Base-by-base conservation (phyloP, 306 rosid species). In the Rosa rugosa region DNA sequence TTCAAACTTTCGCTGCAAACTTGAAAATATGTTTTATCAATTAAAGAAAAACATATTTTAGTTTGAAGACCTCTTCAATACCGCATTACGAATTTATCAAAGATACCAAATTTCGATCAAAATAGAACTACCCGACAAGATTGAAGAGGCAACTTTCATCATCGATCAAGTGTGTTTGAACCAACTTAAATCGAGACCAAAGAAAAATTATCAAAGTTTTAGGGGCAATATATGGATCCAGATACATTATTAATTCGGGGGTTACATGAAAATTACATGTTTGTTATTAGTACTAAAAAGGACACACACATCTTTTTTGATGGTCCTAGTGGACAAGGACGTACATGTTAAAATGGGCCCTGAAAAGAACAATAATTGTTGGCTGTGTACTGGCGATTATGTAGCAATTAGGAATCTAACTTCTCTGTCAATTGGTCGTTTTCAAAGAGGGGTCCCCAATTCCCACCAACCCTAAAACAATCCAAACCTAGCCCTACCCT, bases 401-500 rank as follows among this genome's bases (percentile, higher is more conserved):
- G 47, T 77, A 60, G 72, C 50, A 79, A 81, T 59, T 63, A 79
- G 74, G 90, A 79, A 71, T 83, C 85, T 78, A 14, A 80, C 27
- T 60, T 82, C 87, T 36, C 69, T 53, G 59, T 81, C 87, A 79
- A 49, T 5, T 38, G 53, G 80, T 79, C 86, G 1, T 51, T 80
- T 79, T 76, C 81, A 56, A 72, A 64, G 45, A 14, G 87, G 83
- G 87, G 83, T 68, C 82, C 83, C 93, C 93, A 77, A 22, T 36
- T 76, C 51, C 13, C 70, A 17, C 69, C 44, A 75, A 11, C 79
- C 49, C 41, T 16, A 69, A 80, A 80, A 81, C 71, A 84, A 83
- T 86, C 89, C 94, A 88, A 87, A 87, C 84, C 36, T 65, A 75
- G 78, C 80, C 81, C 78, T 63, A 78, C 27, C 1, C 42, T 66